Evolutionary conservation across 164 flowering plant species (phyloP), one percentile per base, ranked within the genome.

Genomic region (Chimonanthus salicifolius): DNA sequence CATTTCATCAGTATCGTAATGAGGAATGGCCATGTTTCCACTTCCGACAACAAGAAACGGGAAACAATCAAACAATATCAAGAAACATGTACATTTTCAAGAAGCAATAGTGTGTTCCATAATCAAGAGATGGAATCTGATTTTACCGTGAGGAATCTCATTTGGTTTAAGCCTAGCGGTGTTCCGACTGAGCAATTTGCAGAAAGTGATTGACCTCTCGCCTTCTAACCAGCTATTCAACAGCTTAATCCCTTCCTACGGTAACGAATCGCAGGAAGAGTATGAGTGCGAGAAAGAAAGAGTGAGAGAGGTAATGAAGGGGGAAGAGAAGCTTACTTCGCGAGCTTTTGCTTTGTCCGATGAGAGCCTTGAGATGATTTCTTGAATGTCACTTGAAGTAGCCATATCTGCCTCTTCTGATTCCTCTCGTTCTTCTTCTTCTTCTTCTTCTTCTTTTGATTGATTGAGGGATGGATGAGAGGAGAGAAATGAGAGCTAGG

Each of bases 21-120:
- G 48, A 96, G 85, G 84, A 88, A 96, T 6, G 99, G 95, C 99
- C 99, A 96, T 7, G 97, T 88, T 79, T 92, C 90, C 20, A 91
- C 99, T 96, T 92, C 82, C 80, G 71, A 74, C 71, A 21, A 78
- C 64, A 72, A 46, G 0, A n/a, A 69, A 33, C 33, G 33, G 58
- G 49, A n/a, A 72, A 63, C 9, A 44, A 18, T 15, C 47, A 60
- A 47, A 9, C 20, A 65, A 43, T 74, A 51, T 18, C 15, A 62
- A 66, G 2, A 45, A 64, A 65, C 1, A 60, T 2, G 49, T 2
- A 50, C 49, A 50, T 48, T 9, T 18, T n/a, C 48, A 58, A 44
- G n/a, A 43, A 62, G 43, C 13, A 60, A 62, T 6, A 49, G 5
- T 18, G 20, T 33, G 47, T 20, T n/a, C 7, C 67, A 45, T 18